phyloP scores from a whole-genome alignment of 1,284 basidiomycete species.

The Boletus sp. region DNA sequence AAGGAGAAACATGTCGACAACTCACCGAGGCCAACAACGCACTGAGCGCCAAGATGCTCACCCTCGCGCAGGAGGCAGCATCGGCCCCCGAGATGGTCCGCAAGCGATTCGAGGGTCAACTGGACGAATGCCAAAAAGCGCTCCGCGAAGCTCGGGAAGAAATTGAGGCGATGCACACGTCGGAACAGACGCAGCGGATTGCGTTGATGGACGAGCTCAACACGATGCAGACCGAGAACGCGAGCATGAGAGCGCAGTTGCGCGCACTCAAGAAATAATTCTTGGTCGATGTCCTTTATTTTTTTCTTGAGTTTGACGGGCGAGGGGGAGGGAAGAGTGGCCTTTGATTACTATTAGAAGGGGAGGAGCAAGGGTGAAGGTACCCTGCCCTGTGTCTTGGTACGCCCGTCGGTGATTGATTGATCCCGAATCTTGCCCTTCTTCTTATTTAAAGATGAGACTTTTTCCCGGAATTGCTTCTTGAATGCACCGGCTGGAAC shows the following conservation, averaged over 20 bases:
- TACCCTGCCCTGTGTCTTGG: neutral
- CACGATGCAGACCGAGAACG: constrained; percentile 72
- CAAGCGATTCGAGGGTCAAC: constrained; percentile 52
- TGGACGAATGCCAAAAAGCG: constrained; percentile 44
- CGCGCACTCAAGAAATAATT: constrained; percentile 46
- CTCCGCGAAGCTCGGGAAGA: constrained; percentile 49
- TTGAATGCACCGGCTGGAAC: neutral
- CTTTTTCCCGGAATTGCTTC: neutral
- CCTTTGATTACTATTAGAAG: neutral
- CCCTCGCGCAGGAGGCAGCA: constrained; percentile 74
- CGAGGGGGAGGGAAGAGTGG: neutral
- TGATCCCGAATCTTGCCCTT: neutral
- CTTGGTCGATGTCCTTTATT: neutral
- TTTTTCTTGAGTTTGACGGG: neutral
- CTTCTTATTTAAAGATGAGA: neutral
- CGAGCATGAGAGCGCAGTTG: constrained; percentile 62
- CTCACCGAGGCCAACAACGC: constrained; percentile 74
- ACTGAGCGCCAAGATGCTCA: constrained; percentile 67
- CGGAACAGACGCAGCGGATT: constrained; percentile 67
- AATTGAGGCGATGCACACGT: constrained; percentile 53
- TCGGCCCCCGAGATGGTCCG: constrained; percentile 53
- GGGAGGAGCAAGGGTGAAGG: neutral
- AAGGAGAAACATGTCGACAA: constrained; percentile 66
- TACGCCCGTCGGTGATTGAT: neutral
- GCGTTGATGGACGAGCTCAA: constrained; percentile 77